phyloP scores from a whole-genome alignment of 768 basidiomycete genomes.

The Saitozyma podzolica region DNA sequence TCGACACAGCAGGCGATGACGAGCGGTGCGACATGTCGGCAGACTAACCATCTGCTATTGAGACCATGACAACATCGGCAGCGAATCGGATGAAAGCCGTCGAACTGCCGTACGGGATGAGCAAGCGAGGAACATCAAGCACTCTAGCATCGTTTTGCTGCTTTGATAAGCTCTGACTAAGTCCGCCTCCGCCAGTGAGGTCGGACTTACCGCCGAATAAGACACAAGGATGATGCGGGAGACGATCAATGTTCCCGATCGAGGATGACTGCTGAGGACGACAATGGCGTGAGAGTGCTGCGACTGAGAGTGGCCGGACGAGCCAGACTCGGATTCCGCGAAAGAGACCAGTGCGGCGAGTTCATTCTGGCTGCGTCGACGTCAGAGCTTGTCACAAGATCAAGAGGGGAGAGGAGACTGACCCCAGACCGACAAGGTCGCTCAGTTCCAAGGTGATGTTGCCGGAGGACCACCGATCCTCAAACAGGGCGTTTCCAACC shows the following conservation, averaged over 20 bases:
- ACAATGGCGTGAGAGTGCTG: conserved; percentile 45
- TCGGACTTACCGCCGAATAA: conserved; percentile 24
- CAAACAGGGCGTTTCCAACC: conserved; percentile 35
- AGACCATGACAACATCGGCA: conserved; percentile 48
- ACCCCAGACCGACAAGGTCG: conserved; percentile 38
- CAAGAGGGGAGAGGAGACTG: conserved; percentile 3
- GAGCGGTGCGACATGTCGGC: not conserved
- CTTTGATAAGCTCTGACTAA: not conserved
- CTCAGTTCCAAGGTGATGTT: conserved; percentile 39
- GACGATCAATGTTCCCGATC: conserved; percentile 14
- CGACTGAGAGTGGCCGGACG: conserved; percentile 15
- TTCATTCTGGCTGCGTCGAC: conserved; percentile 21
- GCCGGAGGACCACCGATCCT: conserved; percentile 39
- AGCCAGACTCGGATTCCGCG: conserved; percentile 20
- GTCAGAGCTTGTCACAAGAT: not conserved
- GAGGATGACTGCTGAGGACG: conserved; percentile 27
- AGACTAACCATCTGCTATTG: conserved; percentile 36
- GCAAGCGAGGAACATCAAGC: conserved; percentile 48
- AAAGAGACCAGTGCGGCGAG: conserved; percentile 47
- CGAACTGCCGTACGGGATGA: conserved; percentile 36
- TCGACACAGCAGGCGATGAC: not conserved
- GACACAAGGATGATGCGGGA: conserved; percentile 22
- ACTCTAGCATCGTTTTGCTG: conserved; percentile 43
- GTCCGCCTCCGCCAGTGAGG: not conserved
- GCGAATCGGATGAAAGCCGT: conserved; percentile 52